Evolutionary conservation across 495 filamentous ascomycete genomes (phyloP).

Genomic region (Talaromyces ruber): DNA sequence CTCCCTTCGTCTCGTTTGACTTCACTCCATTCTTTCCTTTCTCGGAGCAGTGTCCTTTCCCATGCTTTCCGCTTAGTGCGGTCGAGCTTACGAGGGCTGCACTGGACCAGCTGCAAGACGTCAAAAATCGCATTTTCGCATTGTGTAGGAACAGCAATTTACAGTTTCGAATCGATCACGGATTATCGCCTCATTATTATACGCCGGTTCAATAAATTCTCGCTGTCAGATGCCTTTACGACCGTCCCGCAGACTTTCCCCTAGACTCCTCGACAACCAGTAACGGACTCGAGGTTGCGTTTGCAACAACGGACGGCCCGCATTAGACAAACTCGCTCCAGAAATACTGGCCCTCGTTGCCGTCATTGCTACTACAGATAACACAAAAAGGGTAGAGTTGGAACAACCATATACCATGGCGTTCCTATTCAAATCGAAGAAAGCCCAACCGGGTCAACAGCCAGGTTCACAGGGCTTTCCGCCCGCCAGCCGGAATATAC

Average conservation of each 20-base stretch:
- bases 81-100: not conserved
- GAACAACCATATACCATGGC: slow-evolving; percentile 35
- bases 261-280: not conserved
- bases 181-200: not conserved
- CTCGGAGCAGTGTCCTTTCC: not conserved
- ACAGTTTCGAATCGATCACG: not conserved
- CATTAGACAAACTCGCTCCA: not conserved
- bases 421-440: slow-evolving; percentile 58
- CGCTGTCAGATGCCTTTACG: not conserved
- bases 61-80: slow-evolving; percentile 2
- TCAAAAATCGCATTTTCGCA: not conserved
- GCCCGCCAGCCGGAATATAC: slow-evolving; percentile 44
- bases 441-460: slow-evolving; percentile 38
- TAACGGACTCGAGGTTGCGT: not conserved
- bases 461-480: slow-evolving; percentile 34
- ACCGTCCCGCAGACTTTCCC: not conserved
- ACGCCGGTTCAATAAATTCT: not conserved
- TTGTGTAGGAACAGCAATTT: not conserved
- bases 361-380: not conserved
- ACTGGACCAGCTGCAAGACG: not conserved
- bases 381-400: not conserved
- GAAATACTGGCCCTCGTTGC: not conserved
- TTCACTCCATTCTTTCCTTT: not conserved
- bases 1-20: not conserved
- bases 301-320: not conserved